phyloP scores from a whole-genome alignment of 371 early-diverging fungal genomes.

The Mortierella polycephala region DNA sequence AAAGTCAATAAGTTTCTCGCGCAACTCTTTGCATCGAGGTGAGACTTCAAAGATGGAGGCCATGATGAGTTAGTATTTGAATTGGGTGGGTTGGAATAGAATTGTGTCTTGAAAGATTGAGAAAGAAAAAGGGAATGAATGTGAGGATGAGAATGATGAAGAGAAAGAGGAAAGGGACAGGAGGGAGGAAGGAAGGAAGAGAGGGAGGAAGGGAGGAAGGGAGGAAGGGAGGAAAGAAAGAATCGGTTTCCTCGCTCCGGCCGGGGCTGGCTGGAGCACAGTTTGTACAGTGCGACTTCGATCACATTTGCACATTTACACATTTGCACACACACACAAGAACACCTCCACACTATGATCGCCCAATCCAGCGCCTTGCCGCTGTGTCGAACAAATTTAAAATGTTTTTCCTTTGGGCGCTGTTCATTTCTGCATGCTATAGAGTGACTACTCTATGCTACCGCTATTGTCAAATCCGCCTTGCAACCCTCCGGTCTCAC shows the following conservation, averaged over 20 bases:
- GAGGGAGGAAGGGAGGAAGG: neutral
- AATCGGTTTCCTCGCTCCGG: neutral
- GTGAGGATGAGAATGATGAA: neutral
- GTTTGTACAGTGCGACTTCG: neutral
- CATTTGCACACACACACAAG: neutral
- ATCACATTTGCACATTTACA: neutral
- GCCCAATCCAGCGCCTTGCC: conserved; percentile 34
- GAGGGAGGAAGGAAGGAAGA: neutral
- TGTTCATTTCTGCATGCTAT: too few species aligned
- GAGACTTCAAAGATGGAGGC: conserved; percentile 63
- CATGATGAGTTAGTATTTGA: conserved; percentile 8
- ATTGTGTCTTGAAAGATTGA: neutral
- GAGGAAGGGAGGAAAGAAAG: neutral
- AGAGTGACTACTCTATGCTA: too few species aligned
- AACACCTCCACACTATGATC: neutral
- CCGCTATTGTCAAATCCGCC: neutral
- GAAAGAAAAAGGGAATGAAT: conserved; percentile 2
- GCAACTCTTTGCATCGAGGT: conserved; percentile 74
- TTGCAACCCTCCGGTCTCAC: neutral
- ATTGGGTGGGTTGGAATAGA: neutral
- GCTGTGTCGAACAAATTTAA: neutral
- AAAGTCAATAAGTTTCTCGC: conserved; percentile 76
- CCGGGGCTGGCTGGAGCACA: neutral
- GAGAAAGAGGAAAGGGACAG: neutral
- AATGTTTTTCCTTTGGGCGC: too few species aligned